Base-by-base conservation (phyloP, 2,329 filamentous ascomycete species). In the Elsinoe perseae region DNA sequence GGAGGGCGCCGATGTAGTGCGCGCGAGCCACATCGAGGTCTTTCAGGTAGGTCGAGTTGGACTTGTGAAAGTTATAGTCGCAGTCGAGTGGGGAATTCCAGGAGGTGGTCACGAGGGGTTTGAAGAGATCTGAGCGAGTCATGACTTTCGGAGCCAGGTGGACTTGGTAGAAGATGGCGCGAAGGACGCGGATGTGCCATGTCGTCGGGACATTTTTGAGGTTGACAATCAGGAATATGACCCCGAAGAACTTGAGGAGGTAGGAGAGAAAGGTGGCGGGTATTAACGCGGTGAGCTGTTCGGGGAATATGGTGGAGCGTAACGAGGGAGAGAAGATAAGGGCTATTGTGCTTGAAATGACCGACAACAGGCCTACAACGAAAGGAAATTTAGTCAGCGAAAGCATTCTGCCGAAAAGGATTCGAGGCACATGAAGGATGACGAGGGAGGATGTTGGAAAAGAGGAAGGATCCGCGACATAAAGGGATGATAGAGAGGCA, bases 51-150 rank as follows among this genome's bases (percentile, higher is more conserved):
- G 90, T 95, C 63, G 81, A 83, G 74, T 90, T 89, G 60, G 84
- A 84, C 69, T 91, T 90, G 77, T 92, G 87, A 42, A 89, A 67
- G 73, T 93, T 92, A 75, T 90, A 89, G 73, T 95, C 91, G 64
- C 85, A 89, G 72, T 95, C 89, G 63, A 87, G 78, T 55, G 87
- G 72, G 1, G 87, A 81, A 12, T 85, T 81, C 65, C 83, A 81
- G 5, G 85, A 82, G 36, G 77, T 75, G 14, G 84, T 82, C 58
- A 87, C 82, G 53, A 86, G 73, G 48, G 87, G 84, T 50, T 83
- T 80, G 74, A 92, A 93, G 61, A 93, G 80, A 38, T 85, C 81
- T 59, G 82, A 77, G 1, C 83, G 80, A 44, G 67, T 66, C 20
- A 75, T 69, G 1, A 67, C 65, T 1, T 69, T 72, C 0, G 71